phyloP scores from a whole-genome alignment of 805 yeast genomes.

The Pichia occidentalis region DNA sequence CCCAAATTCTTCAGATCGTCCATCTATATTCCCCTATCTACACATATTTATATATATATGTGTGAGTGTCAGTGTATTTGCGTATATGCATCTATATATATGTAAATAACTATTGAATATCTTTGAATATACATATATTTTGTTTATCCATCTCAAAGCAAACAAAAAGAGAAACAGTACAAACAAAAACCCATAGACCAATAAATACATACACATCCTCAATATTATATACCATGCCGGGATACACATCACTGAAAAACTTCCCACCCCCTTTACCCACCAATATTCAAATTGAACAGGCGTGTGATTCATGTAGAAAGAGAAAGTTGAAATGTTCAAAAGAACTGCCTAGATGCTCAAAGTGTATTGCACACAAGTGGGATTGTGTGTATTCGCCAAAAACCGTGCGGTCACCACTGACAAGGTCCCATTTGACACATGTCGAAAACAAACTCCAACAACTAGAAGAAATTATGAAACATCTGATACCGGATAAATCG shows the following conservation, averaged over 20 bases:
- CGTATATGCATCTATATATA: background rate
- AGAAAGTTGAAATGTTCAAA: slow-evolving; percentile 78
- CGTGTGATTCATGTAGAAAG: slow-evolving; percentile 79
- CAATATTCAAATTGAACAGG: slow-evolving; percentile 36
- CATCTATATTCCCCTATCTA: too few relatives aligned
- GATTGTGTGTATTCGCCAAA: slow-evolving; percentile 74
- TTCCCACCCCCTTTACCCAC: slow-evolving; percentile 1
- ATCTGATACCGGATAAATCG: slow-evolving; percentile 39
- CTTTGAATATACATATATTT: background rate
- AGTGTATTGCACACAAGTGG: slow-evolving; percentile 68
- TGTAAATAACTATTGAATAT: background rate
- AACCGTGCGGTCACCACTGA: slow-evolving; percentile 70
- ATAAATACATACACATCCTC: too few relatives aligned
- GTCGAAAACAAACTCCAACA: slow-evolving; percentile 55
- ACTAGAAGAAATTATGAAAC: slow-evolving; percentile 39
- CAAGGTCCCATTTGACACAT: slow-evolving; percentile 71
- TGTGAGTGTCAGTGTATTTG: too few relatives aligned
- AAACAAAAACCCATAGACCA: too few relatives aligned
- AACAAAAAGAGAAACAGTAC: background rate
- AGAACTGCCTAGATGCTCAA: slow-evolving; percentile 67
- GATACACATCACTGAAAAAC: background rate
- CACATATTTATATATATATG: too few relatives aligned
- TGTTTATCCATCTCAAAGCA: slow-evolving; percentile 29
- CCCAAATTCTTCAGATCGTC: too few relatives aligned
- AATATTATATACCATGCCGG: too few relatives aligned